Evolutionary conservation across 2,329 filamentous ascomycete genomes (phyloP).

Genomic region (Cladosporium sp.): DNA sequence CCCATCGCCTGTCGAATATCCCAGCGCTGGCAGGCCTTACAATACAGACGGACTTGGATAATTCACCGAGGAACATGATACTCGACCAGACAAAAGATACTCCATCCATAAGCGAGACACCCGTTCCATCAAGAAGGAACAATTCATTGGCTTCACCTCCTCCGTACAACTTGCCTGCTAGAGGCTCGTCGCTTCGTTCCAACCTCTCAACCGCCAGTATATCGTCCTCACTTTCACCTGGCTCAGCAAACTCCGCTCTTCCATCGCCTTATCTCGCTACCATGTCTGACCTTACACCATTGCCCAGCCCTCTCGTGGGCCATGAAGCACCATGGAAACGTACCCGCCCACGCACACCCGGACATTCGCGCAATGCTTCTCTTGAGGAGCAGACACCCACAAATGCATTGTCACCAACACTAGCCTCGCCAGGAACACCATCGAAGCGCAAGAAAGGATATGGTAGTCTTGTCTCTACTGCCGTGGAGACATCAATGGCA

Average conservation of each 20-base stretch:
- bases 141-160: constrained; percentile 41
- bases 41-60: constrained; percentile 24
- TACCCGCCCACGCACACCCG: constrained; percentile 34
- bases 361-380: constrained; percentile 32
- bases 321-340: constrained; percentile 45
- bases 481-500: constrained; percentile 39
- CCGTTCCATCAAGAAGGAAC: constrained; percentile 36
- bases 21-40: constrained; percentile 26
- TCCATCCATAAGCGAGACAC: constrained; percentile 37
- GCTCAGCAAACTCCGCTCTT: constrained; percentile 44
- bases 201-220: constrained; percentile 47
- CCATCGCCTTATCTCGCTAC: constrained; percentile 51
- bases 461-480: constrained; percentile 43
- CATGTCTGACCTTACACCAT: constrained; percentile 52
- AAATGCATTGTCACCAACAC: background rate
- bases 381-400: constrained; percentile 35
- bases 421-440: constrained; percentile 24
- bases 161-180: constrained; percentile 25
- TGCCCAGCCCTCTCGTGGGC: constrained; percentile 52
- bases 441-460: constrained; percentile 50
- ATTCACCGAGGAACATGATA: constrained; percentile 6
- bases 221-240: constrained; percentile 46
- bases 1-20: constrained; percentile 19
- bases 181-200: constrained; percentile 38
- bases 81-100: constrained; percentile 16